Evolutionary conservation across 805 yeast species (phyloP).

Genomic region (Yamadazyma philogaea): DNA sequence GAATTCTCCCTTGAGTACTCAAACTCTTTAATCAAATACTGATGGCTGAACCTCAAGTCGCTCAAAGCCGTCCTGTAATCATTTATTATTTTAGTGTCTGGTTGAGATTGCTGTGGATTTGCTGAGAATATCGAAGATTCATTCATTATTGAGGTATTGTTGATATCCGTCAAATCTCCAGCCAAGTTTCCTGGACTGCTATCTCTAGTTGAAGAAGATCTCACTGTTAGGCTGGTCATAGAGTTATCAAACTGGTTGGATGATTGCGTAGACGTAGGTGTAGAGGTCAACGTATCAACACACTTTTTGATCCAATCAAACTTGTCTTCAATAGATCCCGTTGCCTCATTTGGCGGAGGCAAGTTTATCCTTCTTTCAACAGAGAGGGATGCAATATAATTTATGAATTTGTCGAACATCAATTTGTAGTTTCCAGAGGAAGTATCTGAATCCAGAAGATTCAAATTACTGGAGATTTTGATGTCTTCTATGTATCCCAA

Average conservation of each 20-base stretch:
- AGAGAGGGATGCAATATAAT: slow-evolving; percentile 47
- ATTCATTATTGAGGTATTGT: slow-evolving; percentile 21
- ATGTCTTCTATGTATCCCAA: slow-evolving; percentile 49
- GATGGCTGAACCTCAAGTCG: slow-evolving; percentile 71
- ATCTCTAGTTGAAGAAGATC: slow-evolving; percentile 15
- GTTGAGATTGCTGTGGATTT: slow-evolving; percentile 18
- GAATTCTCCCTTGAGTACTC: slow-evolving; percentile 63
- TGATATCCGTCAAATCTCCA: slow-evolving; percentile 6
- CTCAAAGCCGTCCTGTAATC: slow-evolving; percentile 57
- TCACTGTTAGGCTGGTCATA: slow-evolving; percentile 11
- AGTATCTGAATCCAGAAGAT: not conserved
- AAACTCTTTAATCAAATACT: slow-evolving; percentile 62
- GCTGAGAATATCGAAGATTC: slow-evolving; percentile 29
- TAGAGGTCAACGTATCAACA: slow-evolving; percentile 30
- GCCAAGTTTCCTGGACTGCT: slow-evolving; percentile 11
- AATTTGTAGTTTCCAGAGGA: slow-evolving; percentile 5
- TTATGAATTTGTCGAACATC: slow-evolving; percentile 41
- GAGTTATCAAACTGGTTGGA: slow-evolving; percentile 1
- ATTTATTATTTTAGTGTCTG: slow-evolving; percentile 8
- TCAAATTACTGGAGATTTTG: slow-evolving; percentile 18
- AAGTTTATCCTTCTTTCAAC: slow-evolving; percentile 40
- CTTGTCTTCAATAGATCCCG: slow-evolving; percentile 22
- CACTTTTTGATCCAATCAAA: slow-evolving; percentile 39
- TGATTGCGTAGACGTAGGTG: not conserved
- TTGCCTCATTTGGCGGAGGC: slow-evolving; percentile 26